These are phyloP conservation scores for Suaeda aralocaspica DNA, from an alignment of 148 eudicot species.

Conservation along the genomic window DNA sequence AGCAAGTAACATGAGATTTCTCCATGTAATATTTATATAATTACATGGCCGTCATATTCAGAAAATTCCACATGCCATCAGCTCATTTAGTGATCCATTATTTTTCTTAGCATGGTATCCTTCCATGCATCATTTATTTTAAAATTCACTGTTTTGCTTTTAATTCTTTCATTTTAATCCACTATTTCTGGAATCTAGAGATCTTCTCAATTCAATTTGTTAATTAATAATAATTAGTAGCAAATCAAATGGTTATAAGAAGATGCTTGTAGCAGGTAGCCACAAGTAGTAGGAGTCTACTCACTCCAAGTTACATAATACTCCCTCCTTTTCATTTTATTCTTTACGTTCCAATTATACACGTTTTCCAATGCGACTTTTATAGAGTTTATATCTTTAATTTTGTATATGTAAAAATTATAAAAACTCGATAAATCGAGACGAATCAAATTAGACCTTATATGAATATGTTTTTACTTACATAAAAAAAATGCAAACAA, in stretches of 20 bases:
- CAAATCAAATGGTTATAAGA: background rate
- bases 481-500: too few relatives aligned
- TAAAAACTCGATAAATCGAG: too few relatives aligned
- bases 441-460: too few relatives aligned
- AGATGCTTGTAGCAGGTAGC: background rate
- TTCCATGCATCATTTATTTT: background rate
- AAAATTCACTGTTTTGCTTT: background rate
- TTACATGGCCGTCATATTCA: conserved; percentile 3
- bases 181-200: background rate
- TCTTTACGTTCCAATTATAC: too few relatives aligned
- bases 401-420: too few relatives aligned
- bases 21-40: background rate
- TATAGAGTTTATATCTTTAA: too few relatives aligned
- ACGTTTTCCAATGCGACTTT: too few relatives aligned
- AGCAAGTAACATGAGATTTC: background rate
- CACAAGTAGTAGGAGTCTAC: background rate
- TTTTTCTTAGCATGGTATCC: conserved; percentile 5
- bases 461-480: too few relatives aligned
- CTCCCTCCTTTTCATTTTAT: too few relatives aligned
- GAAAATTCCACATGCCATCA: conserved; percentile 21
- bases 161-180: background rate
- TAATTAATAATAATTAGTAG: background rate
- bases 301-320: too few relatives aligned
- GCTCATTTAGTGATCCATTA: conserved; percentile 3
- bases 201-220: background rate